Percentiles rank a stretch among this genome's conserved stretches.
phyloP scores from a whole-genome alignment of 495 filamentous ascomycete genomes.

The Neurospora sp. region DNA sequence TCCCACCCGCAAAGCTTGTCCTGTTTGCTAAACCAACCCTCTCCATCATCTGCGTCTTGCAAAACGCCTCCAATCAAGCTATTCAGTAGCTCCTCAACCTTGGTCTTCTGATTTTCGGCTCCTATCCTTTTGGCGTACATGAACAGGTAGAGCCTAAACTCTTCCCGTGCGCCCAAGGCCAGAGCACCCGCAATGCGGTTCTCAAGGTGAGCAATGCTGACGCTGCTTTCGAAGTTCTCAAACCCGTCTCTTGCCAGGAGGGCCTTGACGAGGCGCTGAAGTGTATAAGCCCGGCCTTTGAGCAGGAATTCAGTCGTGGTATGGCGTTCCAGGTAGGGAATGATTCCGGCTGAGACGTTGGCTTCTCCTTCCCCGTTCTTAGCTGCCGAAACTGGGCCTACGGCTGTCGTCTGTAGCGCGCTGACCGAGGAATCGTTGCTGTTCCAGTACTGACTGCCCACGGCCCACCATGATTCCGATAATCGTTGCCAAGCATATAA shows the following conservation, averaged over 20 bases:
- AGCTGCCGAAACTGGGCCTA: constrained; percentile 30
- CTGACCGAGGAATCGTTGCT: constrained; percentile 77
- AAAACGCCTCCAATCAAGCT: constrained; percentile 66
- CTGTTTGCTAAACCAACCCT: constrained; percentile 47
- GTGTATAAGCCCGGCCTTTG: constrained; percentile 76
- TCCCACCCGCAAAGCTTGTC: constrained; percentile 82
- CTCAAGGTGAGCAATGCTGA: constrained; percentile 91
- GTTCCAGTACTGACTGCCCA: constrained; percentile 97
- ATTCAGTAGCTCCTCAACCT: constrained; percentile 85
- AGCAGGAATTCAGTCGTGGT: constrained; percentile 90
- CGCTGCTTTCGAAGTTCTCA: constrained; percentile 80
- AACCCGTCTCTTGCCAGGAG: constrained; percentile 79
- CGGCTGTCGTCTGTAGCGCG: constrained; percentile 61
- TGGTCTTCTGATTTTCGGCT: constrained; percentile 71
- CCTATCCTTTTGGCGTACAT: constrained; percentile 97
- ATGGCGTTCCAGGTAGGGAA: constrained; percentile 84
- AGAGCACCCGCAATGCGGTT: constrained; percentile 86
- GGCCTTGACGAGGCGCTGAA: constrained; percentile 81
- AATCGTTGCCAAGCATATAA: constrained; percentile 93
- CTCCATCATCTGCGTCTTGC: constrained; percentile 39
- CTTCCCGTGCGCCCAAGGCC: constrained; percentile 74
- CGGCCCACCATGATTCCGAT: constrained; percentile 95
- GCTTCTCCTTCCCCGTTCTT: constrained; percentile 38
- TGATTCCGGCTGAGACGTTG: constrained; percentile 80
- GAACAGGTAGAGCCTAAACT: constrained; percentile 80